These are phyloP conservation scores for Penicillium sp. DNA, from an alignment of 2,329 filamentous ascomycete species.

Conservation along the genomic window DNA sequence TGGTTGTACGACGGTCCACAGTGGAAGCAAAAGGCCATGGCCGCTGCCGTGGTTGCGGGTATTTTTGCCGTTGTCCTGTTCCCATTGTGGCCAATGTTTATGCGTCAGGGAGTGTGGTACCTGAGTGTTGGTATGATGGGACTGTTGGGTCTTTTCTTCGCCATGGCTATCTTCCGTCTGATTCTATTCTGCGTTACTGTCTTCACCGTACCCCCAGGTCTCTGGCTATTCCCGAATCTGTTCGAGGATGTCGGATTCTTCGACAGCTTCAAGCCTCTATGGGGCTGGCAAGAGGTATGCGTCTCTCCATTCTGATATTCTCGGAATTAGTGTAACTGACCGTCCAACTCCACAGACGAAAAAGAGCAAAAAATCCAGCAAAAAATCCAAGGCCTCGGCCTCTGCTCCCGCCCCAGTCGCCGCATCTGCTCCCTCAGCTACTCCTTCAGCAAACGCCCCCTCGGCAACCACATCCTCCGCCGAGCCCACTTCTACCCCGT, in stretches of 20 bases:
- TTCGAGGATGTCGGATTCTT: constrained; percentile 99
- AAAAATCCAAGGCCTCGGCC: constrained; percentile 18
- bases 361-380: constrained; percentile 40
- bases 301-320: neutral
- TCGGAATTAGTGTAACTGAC: neutral
- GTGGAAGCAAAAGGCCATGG: constrained; percentile 90
- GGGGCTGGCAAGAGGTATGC: constrained; percentile 96
- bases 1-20: constrained; percentile 96
- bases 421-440: constrained; percentile 1
- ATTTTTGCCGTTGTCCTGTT: constrained; percentile 93
- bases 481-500: constrained; percentile 33
- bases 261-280: constrained; percentile 91
- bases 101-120: constrained; percentile 95
- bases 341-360: constrained; percentile 28
- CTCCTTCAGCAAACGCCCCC: constrained; percentile 14
- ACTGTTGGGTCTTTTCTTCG: constrained; percentile 88
- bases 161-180: constrained; percentile 94
- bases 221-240: constrained; percentile 98
- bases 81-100: constrained; percentile 88
- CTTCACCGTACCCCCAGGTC: constrained; percentile 75
- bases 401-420: neutral
- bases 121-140: constrained; percentile 90
- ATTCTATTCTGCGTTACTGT: constrained; percentile 93
- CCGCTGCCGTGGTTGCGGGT: constrained; percentile 72
- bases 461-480: constrained; percentile 36